Base-by-base conservation (phyloP, 371 early-diverging fungal species). In the Furculomyces boomerangus region DNA sequence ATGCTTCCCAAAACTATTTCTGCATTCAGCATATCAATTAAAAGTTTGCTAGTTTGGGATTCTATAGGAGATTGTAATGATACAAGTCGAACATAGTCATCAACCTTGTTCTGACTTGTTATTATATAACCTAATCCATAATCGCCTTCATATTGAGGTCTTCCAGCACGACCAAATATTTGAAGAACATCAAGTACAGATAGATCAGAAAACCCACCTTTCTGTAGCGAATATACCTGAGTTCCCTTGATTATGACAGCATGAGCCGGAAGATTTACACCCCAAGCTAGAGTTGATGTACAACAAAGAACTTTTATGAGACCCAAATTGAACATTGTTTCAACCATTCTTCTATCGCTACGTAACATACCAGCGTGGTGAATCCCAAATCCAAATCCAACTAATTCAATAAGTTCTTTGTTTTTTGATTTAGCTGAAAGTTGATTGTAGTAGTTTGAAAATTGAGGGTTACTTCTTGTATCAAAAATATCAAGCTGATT, bases 161-260 rank as follows among this genome's bases (percentile, higher is more conserved):
- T 84, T 58, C 99, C 99, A 30, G 99, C 99, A 65, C 99, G 88
- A 59, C 99, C 99, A 71, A 98, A 97, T 55, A 99, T 99, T 69
- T 99, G 99, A 55, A 97, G 72, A 1, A 96, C 95, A 69, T 95
- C 97, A 45, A 96, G 70, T 61, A 94, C 87, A 0, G 93, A 89
- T 22, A 97, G 71, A 60, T 94, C 95, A 0, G 84, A 81, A 62
- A 86, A 95, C 27, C 77, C 75, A 63, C 98, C 94, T 66, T 89
- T 90, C 48, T 89, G 83, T 13, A 91, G 71, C 57, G 92, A 85
- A 67, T 99, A 99, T 29, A 97, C 84, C 55, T 89, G 86, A 5
- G 99, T 99, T 2, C 98, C 99, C 65, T 97, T 96, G 71, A 99
- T 95, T 22, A 99, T 79, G 10, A 99, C 99, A 0, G 94, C 91